Evolutionary conservation across 1,284 basidiomycete species (phyloP).

Genomic region (Marasmius tenuissimus): DNA sequence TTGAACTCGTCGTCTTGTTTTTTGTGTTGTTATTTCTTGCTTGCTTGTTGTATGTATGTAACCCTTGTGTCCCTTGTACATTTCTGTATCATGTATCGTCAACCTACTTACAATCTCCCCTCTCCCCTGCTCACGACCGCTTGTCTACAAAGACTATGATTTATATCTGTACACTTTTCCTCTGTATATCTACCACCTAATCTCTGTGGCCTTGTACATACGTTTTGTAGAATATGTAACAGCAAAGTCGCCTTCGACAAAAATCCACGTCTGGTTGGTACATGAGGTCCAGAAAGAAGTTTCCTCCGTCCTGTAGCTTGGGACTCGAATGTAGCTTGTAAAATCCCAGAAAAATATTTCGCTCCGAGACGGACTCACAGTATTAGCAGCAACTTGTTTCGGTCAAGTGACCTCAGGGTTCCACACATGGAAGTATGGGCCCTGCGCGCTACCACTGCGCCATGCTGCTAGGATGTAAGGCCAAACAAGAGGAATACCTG

Average conservation of each 20-base stretch:
- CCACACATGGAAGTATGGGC: background rate
- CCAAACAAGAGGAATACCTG: too few relatives aligned
- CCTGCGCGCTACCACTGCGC: too few relatives aligned
- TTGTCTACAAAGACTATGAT: too few relatives aligned
- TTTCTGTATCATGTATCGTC: background rate
- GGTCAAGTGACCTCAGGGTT: background rate
- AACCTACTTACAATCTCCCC: background rate
- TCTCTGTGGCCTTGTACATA: background rate
- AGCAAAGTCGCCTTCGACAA: too few relatives aligned
- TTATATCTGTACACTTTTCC: background rate
- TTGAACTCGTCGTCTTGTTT: background rate
- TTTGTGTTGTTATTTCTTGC: background rate
- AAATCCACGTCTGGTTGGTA: too few relatives aligned
- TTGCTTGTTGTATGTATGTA: background rate
- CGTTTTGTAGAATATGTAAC: background rate
- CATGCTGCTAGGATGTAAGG: background rate
- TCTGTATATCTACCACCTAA: background rate
- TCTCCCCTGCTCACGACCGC: background rate
- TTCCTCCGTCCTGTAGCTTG: too few relatives aligned
- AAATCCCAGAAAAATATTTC: too few relatives aligned
- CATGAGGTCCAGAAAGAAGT: too few relatives aligned
- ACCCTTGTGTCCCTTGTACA: constrained; percentile 1
- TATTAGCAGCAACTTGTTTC: background rate
- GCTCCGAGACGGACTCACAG: background rate
- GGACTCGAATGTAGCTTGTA: too few relatives aligned